Percentiles rank a stretch among this genome's conserved stretches.
phyloP scores from a whole-genome alignment of 495 filamentous ascomycete genomes.

The Neurospora sp. region DNA sequence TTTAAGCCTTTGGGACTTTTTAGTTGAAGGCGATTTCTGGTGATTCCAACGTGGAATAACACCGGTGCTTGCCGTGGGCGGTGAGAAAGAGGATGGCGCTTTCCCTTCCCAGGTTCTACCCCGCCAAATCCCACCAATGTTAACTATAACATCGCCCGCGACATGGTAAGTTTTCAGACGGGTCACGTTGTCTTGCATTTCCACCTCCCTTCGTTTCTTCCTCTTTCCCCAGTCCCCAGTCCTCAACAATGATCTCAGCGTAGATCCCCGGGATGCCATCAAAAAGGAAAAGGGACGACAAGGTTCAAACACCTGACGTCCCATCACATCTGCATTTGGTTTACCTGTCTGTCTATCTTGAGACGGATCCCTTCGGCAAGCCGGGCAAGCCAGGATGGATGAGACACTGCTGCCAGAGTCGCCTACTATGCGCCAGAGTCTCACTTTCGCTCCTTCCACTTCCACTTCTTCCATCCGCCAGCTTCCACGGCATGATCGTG shows the following conservation, averaged over 20 bases:
- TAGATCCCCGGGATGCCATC: neutral
- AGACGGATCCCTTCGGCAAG: neutral
- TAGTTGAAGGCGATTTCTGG: neutral
- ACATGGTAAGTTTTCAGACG: neutral
- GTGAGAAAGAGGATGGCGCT: neutral
- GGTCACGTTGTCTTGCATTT: neutral
- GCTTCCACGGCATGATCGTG: neutral
- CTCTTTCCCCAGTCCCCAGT: neutral
- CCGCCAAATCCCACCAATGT: neutral
- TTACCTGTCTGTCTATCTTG: neutral
- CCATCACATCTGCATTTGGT: neutral
- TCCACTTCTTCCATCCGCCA: neutral
- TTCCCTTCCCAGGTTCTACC: neutral
- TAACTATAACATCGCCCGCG: neutral
- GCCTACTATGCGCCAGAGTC: neutral
- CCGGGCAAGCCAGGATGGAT: neutral
- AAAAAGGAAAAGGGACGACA: neutral
- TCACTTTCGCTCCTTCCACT: neutral
- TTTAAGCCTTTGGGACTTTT: neutral
- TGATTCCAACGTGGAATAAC: neutral
- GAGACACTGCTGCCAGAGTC: neutral
- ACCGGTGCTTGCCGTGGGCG: neutral
- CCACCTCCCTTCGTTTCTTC: neutral
- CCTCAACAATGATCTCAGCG: neutral
- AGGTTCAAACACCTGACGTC: neutral